Percentiles rank a stretch among this genome's conserved stretches.
These are phyloP conservation scores for Purshia tridentata DNA, from an alignment of 306 rosid genomes.

Conservation along the genomic window DNA sequence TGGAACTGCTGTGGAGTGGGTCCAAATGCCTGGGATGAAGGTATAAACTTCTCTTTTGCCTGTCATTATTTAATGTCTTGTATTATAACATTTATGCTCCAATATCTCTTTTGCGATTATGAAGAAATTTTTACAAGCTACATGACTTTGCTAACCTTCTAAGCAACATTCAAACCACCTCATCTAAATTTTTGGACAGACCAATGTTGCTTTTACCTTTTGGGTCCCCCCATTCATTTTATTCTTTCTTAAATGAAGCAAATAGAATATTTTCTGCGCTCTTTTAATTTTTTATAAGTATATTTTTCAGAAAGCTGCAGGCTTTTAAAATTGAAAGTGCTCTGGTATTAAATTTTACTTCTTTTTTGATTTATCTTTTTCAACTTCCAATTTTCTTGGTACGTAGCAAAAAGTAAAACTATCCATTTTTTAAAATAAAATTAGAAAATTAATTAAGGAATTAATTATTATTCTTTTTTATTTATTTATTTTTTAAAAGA, in stretches of 20 bases:
- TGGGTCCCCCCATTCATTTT: constrained; percentile 7
- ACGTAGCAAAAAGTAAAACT: no score
- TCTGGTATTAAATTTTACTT: no score
- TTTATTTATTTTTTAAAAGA: no score
- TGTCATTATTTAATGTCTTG: constrained; percentile 9
- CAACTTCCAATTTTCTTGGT: no score
- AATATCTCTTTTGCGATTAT: constrained; percentile 17
- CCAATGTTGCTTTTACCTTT: constrained; percentile 14
- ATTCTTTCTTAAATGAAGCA: background rate
- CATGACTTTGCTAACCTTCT: constrained; percentile 37
- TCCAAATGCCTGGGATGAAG: constrained; percentile 99
- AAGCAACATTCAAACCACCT: constrained; percentile 31
- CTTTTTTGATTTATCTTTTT: no score
- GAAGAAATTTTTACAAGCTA: constrained; percentile 13
- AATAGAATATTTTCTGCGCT: background rate
- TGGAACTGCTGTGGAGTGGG: constrained; percentile 99
- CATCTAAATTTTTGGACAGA: background rate
- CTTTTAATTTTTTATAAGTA: background rate
- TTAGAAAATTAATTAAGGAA: background rate
- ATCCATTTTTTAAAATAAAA: background rate
- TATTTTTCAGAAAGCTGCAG: background rate
- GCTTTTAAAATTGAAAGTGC: background rate
- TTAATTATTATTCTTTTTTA: background rate
- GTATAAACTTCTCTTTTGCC: constrained; percentile 34
- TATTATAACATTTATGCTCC: constrained; percentile 8